phyloP scores from a whole-genome alignment of 208 protist genomes.

The Trypanosoma mega region DNA sequence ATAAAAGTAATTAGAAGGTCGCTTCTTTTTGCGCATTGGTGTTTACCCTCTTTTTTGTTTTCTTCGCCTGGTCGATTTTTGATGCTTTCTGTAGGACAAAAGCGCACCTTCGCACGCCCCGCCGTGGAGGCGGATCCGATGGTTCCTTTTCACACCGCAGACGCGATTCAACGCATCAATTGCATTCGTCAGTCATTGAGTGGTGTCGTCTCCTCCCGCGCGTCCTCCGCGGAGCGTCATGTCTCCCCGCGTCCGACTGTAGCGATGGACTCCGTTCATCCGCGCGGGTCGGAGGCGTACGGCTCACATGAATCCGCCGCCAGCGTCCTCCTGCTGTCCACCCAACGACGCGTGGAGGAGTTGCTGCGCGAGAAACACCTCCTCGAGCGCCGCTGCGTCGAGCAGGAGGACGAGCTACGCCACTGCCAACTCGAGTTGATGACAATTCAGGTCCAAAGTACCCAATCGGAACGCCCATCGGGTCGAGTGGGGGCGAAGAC shows the following conservation, averaged over 20 bases:
- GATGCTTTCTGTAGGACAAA: background rate
- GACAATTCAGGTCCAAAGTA: background rate
- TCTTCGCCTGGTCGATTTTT: conserved; percentile 1
- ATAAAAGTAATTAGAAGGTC: too few species aligned
- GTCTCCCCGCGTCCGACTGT: background rate
- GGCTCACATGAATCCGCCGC: conserved; percentile 3
- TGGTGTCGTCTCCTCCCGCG: conserved; percentile 30
- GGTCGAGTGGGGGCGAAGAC: background rate
- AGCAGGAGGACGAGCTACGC: conserved; percentile 19
- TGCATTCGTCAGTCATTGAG: conserved; percentile 24
- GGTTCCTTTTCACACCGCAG: background rate
- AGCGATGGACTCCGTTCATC: background rate
- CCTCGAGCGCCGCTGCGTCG: conserved; percentile 25
- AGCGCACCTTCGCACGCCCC: conserved; percentile 12
- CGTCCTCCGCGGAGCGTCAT: conserved; percentile 12
- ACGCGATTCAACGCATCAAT: conserved; percentile 29
- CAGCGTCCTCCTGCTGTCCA: conserved; percentile 8
- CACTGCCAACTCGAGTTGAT: background rate
- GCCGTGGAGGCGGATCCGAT: background rate
- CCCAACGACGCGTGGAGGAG: conserved; percentile 29
- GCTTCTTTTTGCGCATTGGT: background rate
- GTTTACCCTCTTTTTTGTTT: conserved; percentile 11
- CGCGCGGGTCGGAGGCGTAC: background rate
- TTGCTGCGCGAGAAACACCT: conserved; percentile 28
- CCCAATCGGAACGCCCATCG: background rate